Conservation (phyloP, 352 stramenopile species). For the Saprolegnia parasitica region DNA sequence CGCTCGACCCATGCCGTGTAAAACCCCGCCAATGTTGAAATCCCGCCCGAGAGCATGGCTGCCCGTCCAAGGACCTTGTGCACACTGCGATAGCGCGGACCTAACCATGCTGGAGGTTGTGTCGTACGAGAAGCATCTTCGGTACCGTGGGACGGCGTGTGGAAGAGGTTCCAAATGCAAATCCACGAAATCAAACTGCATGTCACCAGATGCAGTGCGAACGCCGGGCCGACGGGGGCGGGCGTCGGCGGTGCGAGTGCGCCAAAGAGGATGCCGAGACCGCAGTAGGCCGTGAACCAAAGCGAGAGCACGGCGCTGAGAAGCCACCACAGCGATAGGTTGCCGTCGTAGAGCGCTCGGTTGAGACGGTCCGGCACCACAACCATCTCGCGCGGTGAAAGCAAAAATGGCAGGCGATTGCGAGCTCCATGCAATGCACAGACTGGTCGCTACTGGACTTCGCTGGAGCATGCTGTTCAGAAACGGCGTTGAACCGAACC, state of each 20-base stretch:
- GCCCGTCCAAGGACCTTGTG: constrained; percentile 7
- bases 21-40: not conserved
- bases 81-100: not conserved
- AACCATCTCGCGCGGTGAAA: no score
- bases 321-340: constrained; percentile 16
- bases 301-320: constrained; percentile 1
- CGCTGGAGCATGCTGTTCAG: no score
- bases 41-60: constrained; percentile 1
- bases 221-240: not conserved
- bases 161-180: constrained; percentile 17
- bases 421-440: no score
- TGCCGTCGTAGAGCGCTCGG: not conserved
- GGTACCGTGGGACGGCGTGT: constrained; percentile 3
- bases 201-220: constrained; percentile 11
- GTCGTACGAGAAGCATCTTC: no score
- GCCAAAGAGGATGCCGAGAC: constrained; percentile 4
- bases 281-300: constrained; percentile 13
- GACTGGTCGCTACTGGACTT: no score
- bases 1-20: constrained; percentile 11
- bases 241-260: not conserved
- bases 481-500: no score
- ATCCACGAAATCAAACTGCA: constrained; percentile 7
- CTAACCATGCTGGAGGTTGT: not conserved
- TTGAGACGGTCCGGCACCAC: not conserved
- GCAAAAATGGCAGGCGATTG: no score